Evolutionary conservation across 176 grass and related monocot genomes (phyloP), one percentile per base, ranked within the genome.

Genomic region (Rhynchospora tenuis): DNA sequence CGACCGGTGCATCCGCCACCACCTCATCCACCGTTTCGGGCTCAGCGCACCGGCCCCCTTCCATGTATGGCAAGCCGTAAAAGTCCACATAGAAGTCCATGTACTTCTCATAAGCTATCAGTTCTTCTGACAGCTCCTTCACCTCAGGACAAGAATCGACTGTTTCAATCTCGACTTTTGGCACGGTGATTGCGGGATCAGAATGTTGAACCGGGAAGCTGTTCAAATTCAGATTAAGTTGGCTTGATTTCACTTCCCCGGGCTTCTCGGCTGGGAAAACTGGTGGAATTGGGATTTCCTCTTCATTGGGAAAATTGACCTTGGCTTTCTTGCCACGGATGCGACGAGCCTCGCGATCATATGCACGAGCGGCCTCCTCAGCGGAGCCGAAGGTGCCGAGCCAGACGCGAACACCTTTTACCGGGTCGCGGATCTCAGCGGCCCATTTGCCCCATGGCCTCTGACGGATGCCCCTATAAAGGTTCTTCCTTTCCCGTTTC

Each of bases 361-460:
- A 98, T 2, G 95, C 95, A 26, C 89, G 88, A 28, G 95, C 95
- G 0, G 95, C 95, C 3, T 84, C 95, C 84, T 95, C 95, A 59
- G 95, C 92, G 20, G 95, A 86, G 22, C 62, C 79, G 79, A 93
- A 98, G 70, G 95, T 98, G 67, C 95, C 95, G 43, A 98, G 95
- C 95, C 95, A 98, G 62, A 97, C 94, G 45, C 94, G 92, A 46
- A 97, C 94, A 66, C 94, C 94, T 83, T 97, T 97, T 19, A 92
- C 66, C 11, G 88, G 88, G 80, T 90, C 88, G 2, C 88, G 88
- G 42, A 90, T 90, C 85, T 90, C 88, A 13, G 88, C 88, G 4
- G 88, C 88, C 88, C 88, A 90, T 79, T 90, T 90, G 29, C 88
- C 88, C 88, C 88, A 90, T 13, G 88, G 88, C 13, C 88, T 73